Evolutionary conservation across 2,329 filamentous ascomycete species (phyloP), one percentile per base, ranked within the genome.

Genomic region (Aspergillus melleus): DNA sequence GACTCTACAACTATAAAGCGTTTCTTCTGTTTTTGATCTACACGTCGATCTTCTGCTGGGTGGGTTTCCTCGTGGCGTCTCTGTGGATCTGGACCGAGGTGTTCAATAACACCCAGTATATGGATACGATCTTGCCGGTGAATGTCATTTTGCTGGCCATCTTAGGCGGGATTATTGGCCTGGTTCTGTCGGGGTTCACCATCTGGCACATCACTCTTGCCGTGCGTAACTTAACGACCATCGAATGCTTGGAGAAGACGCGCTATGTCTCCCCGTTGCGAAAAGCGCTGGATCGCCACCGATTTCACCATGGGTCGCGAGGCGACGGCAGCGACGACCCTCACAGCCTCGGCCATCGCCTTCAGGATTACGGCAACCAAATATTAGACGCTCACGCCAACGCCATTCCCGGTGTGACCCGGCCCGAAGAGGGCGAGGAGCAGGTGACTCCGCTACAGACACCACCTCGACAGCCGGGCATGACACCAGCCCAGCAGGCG

Each of bases 161-260:
- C 22, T 82, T 98, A 46, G 87, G 90, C 42, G 94, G 93, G 14
- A 96, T 99, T 66, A 96, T 99, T 62, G 92, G 91, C 0, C 77
- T 99, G 9, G 94, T 97, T 1, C 82, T 99, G 20, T 88, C 88
- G 12, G 92, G 91, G 0, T 99, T 99, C 72, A 96, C 93, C 0
- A 84, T 80, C 1, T 99, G 95, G 93, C 95, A 99, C 80, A 83
- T 98, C 58, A 86, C 90, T 74, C 83, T 99, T 1, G 91, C 91
- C 1, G 79, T 85, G 56, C 84, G 85, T 26, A 92, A 91, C 3
- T 88, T 96, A 76, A 99, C 95, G 1, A 99, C 95, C 3, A 97
- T 99, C 60, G 95, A 99, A 75, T 96, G 90, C 69, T 80, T 99
- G 61, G 95, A 99, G 77, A 97, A 95, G 81, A 98, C 94, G 2